Evolutionary conservation across 805 yeast species (phyloP).

Genomic region (Metschnikowia baotianmanensis): DNA sequence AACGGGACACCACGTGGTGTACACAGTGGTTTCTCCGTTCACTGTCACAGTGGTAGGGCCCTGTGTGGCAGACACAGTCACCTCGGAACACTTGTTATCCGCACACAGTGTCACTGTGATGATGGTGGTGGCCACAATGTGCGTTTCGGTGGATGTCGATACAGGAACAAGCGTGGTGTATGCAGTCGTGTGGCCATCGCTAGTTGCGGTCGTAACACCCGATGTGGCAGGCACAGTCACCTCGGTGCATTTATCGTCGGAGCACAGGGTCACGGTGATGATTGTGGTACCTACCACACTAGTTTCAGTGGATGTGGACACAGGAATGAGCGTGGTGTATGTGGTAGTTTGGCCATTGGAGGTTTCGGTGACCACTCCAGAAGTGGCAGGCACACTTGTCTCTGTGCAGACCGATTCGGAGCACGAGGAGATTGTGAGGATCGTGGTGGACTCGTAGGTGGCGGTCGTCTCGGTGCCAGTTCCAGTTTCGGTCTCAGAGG

Average conservation of each 20-base stretch:
- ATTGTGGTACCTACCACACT: conserved; percentile 20
- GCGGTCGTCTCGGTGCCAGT: too few relatives aligned
- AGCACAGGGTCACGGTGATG: conserved; percentile 26
- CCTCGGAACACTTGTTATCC: conserved; percentile 12
- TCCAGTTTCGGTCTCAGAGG: conserved; percentile 2
- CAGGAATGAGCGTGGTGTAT: conserved; percentile 29
- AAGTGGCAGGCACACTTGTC: conserved; percentile 27
- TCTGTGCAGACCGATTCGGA: conserved; percentile 26
- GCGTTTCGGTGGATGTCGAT: conserved; percentile 5
- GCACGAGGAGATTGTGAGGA: conserved; percentile 28
- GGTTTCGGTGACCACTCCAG: conserved; percentile 31
- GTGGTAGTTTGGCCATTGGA: conserved; percentile 19
- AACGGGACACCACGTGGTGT: conserved; percentile 39
- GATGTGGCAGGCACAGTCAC: conserved; percentile 30
- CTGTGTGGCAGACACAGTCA: conserved; percentile 28
- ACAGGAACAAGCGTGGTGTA: conserved; percentile 29
- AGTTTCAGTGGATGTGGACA: conserved; percentile 7
- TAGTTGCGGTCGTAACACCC: conserved; percentile 29
- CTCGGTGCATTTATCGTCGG: conserved; percentile 26
- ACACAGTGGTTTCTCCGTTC: conserved; percentile 18
- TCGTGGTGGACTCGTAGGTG: conserved; percentile 21
- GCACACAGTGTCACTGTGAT: conserved; percentile 27
- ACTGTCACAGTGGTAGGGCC: conserved; percentile 28
- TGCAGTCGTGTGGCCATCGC: conserved; percentile 18
- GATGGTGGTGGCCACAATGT: conserved; percentile 20